A percentile compares a stretch with the other conserved stretches of the same genome.
phyloP scores from a whole-genome alignment of 768 basidiomycete species.

The Tylopilus vinaceipallidus region DNA sequence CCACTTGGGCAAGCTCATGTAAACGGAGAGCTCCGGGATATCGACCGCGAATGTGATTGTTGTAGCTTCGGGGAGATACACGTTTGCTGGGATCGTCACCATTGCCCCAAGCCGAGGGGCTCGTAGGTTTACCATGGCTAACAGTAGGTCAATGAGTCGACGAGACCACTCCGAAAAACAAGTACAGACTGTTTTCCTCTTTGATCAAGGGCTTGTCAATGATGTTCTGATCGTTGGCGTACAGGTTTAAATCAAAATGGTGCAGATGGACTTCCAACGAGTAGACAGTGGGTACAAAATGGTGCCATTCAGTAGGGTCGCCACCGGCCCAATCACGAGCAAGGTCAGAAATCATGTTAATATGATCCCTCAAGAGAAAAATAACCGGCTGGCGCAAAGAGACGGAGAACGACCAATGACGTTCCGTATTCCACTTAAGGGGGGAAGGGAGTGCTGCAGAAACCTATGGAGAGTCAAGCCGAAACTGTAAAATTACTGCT shows the following conservation, averaged over 20 bases:
- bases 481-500: conserved; percentile 10
- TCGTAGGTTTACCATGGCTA: conserved; percentile 71
- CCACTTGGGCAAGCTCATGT: conserved; percentile 82
- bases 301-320: conserved; percentile 73
- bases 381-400: conserved; percentile 70
- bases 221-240: conserved; percentile 95
- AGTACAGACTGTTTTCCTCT: conserved; percentile 77
- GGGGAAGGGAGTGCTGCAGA: conserved; percentile 77
- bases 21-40: conserved; percentile 53
- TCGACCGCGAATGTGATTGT: conserved; percentile 64
- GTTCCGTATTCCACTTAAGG: conserved; percentile 74
- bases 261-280: conserved; percentile 64
- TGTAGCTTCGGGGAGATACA: conserved; percentile 69
- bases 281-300: conserved; percentile 85
- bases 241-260: conserved; percentile 76
- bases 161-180: neutral
- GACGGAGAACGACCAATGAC: conserved; percentile 78
- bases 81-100: conserved; percentile 63
- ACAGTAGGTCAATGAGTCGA: neutral
- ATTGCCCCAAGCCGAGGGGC: conserved; percentile 54
- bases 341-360: conserved; percentile 93
- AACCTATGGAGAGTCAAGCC: conserved; percentile 40
- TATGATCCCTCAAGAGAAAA: conserved; percentile 86
- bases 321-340: conserved; percentile 89
- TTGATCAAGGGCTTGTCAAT: conserved; percentile 80